Evolutionary conservation across 2,329 filamentous ascomycete genomes (phyloP).

Genomic region (Biscogniauxia marginata): DNA sequence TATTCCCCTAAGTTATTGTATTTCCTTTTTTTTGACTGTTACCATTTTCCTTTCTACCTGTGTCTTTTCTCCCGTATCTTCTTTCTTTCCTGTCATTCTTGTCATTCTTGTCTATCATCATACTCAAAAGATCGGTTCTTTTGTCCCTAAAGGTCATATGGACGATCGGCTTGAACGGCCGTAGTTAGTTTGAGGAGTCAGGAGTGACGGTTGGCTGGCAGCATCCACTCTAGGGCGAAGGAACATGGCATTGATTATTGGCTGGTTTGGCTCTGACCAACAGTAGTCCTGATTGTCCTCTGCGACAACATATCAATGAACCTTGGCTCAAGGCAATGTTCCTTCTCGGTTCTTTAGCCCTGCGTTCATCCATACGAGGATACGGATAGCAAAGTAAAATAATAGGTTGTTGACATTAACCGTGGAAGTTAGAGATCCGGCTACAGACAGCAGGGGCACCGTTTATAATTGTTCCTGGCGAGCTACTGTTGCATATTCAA

Average conservation of each 20-base stretch:
- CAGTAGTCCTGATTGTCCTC: neutral
- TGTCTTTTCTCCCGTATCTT: conserved; percentile 16
- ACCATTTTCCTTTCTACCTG: conserved; percentile 16
- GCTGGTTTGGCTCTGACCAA: neutral
- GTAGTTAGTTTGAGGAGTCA: conserved; percentile 1
- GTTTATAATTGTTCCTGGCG: neutral
- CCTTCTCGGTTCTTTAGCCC: neutral
- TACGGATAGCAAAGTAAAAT: neutral
- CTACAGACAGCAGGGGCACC: neutral
- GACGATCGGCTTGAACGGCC: neutral
- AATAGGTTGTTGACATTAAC: neutral
- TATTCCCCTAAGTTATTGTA: conserved; percentile 27
- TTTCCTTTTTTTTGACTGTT: conserved; percentile 25
- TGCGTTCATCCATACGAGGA: neutral
- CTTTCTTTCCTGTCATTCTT: conserved; percentile 17
- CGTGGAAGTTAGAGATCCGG: neutral
- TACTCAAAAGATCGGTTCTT: neutral
- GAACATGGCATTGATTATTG: neutral
- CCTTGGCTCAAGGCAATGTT: neutral
- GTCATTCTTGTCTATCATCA: conserved; percentile 18
- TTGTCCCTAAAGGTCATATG: conserved; percentile 3
- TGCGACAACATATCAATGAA: neutral
- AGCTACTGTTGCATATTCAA: conserved; percentile 11
- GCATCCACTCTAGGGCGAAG: neutral
- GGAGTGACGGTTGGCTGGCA: conserved; percentile 3